Conservation (phyloP, 169 alveolate genomes). For the Fabrea salina region DNA sequence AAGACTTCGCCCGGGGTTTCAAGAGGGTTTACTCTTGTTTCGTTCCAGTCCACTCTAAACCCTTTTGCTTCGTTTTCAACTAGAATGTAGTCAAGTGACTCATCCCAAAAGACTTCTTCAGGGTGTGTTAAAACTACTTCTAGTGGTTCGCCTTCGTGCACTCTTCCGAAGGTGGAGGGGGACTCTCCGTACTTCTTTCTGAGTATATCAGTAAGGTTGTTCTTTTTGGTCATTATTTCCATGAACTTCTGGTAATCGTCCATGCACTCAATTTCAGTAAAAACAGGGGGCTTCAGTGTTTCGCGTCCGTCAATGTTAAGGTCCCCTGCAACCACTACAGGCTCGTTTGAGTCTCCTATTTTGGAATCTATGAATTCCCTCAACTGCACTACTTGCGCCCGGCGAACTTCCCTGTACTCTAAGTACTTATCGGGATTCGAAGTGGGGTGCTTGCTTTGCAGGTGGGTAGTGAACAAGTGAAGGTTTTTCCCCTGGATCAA, state of each 20-base stretch:
- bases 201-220: conserved; percentile 3
- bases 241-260: neutral
- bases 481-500: conserved; percentile 30
- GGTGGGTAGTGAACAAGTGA: conserved; percentile 46
- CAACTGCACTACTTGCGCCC: conserved; percentile 35
- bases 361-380: conserved; percentile 35
- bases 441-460: conserved; percentile 38
- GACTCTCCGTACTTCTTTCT: conserved; percentile 6
- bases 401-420: conserved; percentile 33
- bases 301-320: conserved; percentile 26
- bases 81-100: conserved; percentile 1
- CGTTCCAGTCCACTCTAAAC: neutral
- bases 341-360: neutral
- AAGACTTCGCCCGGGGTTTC: conserved; percentile 5
- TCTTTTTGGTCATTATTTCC: neutral
- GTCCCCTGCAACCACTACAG: neutral
- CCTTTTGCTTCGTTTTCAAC: neutral
- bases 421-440: neutral
- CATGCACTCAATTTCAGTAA: neutral
- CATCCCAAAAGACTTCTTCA: neutral
- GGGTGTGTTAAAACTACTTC: conserved; percentile 1
- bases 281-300: neutral
- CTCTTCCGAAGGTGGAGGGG: conserved; percentile 27
- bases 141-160: conserved; percentile 5
- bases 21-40: conserved; percentile 20